Percentiles rank a stretch among this genome's conserved stretches.
Evolutionary conservation across 176 grass and related monocot genomes (phyloP).

Genomic region (Eleusine coracana): DNA sequence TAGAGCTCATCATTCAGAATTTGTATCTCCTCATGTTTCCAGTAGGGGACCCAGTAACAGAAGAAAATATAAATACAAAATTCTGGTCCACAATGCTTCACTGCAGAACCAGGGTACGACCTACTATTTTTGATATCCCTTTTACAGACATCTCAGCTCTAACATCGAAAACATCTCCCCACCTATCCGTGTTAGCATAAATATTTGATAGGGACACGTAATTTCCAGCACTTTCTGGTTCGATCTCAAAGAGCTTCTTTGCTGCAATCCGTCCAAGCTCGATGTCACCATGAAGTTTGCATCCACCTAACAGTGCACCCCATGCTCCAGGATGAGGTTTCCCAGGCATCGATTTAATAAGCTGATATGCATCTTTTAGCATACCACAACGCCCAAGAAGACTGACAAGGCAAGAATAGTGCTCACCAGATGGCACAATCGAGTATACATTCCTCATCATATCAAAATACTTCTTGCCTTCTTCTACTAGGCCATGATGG

Average conservation of each 20-base stretch:
- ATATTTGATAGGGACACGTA: slow-evolving; percentile 89
- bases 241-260: slow-evolving; percentile 81
- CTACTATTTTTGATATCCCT: slow-evolving; percentile 74
- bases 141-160: slow-evolving; percentile 73
- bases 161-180: slow-evolving; percentile 72
- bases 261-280: slow-evolving; percentile 75
- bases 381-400: slow-evolving; percentile 71
- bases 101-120: slow-evolving; percentile 59
- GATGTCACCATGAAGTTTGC: slow-evolving; percentile 66
- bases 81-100: slow-evolving; percentile 32
- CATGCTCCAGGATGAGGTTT: slow-evolving; percentile 80
- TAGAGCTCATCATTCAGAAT: slow-evolving; percentile 9
- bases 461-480: slow-evolving; percentile 77
- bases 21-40: slow-evolving; percentile 1
- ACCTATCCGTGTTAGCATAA: slow-evolving; percentile 86
- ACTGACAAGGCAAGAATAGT: slow-evolving; percentile 84
- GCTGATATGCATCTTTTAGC: slow-evolving; percentile 72
- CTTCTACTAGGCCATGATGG: slow-evolving; percentile 77
- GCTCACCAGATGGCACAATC: slow-evolving; percentile 72
- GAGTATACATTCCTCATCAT: slow-evolving; percentile 68
- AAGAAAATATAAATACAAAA: slow-evolving; percentile 27
- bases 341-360: slow-evolving; percentile 72
- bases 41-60: neutral
- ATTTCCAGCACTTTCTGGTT: slow-evolving; percentile 87
- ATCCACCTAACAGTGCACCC: slow-evolving; percentile 85